Percentiles rank a stretch among this genome's conserved stretches.
Conservation (phyloP, 257 asterid genomes). For the Solanum raphanifolium region DNA sequence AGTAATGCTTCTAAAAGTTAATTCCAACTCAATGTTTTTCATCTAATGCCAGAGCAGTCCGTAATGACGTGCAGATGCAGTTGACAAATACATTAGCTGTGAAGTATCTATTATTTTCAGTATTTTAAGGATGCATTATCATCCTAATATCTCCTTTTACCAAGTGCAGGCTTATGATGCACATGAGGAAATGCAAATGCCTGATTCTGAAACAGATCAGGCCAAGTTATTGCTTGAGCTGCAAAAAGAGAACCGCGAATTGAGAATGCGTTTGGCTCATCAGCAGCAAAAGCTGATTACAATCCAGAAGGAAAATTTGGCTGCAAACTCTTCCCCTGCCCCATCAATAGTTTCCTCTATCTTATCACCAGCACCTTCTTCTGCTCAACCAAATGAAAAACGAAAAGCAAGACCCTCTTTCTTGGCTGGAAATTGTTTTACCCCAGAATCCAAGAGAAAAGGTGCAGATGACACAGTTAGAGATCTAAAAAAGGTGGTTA, state of each 20-base stretch:
- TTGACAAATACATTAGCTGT: background rate
- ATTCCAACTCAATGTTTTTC: background rate
- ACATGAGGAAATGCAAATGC: constrained; percentile 39
- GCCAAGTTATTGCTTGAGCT: constrained; percentile 49
- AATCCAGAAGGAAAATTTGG: constrained; percentile 46
- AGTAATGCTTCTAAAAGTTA: background rate
- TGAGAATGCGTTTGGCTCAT: constrained; percentile 43
- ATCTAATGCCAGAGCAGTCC: background rate
- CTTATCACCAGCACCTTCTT: constrained; percentile 30
- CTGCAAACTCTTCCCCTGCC: constrained; percentile 39
- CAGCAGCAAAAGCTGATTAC: constrained; percentile 45
- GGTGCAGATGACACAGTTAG: constrained; percentile 15
- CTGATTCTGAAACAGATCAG: constrained; percentile 45
- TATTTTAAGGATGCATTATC: background rate
- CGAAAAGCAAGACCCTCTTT: constrained; percentile 30
- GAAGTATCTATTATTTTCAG: background rate
- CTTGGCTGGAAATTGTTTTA: constrained; percentile 34
- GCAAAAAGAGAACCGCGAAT: constrained; percentile 49
- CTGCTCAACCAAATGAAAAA: constrained; percentile 25
- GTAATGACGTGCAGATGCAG: background rate
- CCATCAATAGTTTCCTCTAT: constrained; percentile 31
- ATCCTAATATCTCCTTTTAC: background rate
- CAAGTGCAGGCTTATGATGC: constrained; percentile 31
- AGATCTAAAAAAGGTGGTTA: constrained; percentile 29
- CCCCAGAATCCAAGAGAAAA: constrained; percentile 45